Percentiles rank a stretch among this genome's conserved stretches.
Conservation (phyloP, 345 rosid genomes). For the Salix udensis region DNA sequence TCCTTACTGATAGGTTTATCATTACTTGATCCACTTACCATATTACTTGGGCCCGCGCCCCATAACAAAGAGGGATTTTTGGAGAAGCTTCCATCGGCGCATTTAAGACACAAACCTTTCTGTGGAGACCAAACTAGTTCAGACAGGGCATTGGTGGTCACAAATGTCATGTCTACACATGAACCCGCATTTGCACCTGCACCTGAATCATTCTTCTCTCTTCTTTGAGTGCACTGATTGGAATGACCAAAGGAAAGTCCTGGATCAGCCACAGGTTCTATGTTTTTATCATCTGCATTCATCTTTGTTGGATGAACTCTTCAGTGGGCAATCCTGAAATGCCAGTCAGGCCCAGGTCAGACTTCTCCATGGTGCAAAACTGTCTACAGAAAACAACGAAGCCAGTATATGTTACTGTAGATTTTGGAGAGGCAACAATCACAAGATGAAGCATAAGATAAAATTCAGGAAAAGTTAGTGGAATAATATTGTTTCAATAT, state of each 20-base stretch:
- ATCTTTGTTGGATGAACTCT: slow-evolving; percentile 35
- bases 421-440: background rate
- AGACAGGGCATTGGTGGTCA: slow-evolving; percentile 52
- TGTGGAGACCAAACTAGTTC: slow-evolving; percentile 95
- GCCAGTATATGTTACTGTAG: background rate
- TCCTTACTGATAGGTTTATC: slow-evolving; percentile 25
- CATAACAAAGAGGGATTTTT: slow-evolving; percentile 36
- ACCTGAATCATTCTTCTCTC: slow-evolving; percentile 45
- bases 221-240: slow-evolving; percentile 28
- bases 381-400: slow-evolving; percentile 3
- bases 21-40: slow-evolving; percentile 18
- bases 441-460: background rate
- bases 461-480: background rate
- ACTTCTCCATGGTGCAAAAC: slow-evolving; percentile 19
- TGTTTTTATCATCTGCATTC: slow-evolving; percentile 47
- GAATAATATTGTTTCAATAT: background rate
- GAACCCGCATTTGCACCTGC: slow-evolving; percentile 93
- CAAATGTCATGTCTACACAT: slow-evolving; percentile 42
- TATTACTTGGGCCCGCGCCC: slow-evolving; percentile 39
- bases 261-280: slow-evolving; percentile 40
- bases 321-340: slow-evolving; percentile 32
- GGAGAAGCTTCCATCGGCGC: slow-evolving; percentile 61
- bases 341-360: slow-evolving; percentile 15
- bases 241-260: slow-evolving; percentile 42
- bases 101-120: slow-evolving; percentile 66